Base-by-base conservation (phyloP, 352 stramenopile genomes). In the Aphanomyces stellatus region DNA sequence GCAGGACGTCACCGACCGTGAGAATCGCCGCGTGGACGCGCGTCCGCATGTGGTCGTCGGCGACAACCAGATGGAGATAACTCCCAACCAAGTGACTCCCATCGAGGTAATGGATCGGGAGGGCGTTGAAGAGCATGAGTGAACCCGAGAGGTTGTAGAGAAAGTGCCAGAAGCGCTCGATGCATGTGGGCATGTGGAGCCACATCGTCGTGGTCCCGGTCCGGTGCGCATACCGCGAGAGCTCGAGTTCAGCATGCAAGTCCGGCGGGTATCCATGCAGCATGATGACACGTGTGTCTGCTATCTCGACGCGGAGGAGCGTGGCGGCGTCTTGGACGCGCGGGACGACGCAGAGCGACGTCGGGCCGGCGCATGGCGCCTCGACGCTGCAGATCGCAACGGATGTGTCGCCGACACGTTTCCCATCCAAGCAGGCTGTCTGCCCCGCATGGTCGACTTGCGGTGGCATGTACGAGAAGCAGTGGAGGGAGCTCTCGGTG, bases 81-180 rank as follows among this genome's bases (percentile, higher is more conserved):
- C 60, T 67, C 6, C 40, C 60, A 48, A 37, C 57, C 28, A 67
- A 48, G 34, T 67, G 60, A 27, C 60, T 67, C 6, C 60, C 60
- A 48, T 67, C 60, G 15, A 67, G 57, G 33, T 67, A 53, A 25
- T 67, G 60, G 19, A 67, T 67, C 33, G 60, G 60, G 2, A 67
- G 34, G 3, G 60, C 60, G 34, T 67, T 67, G 42, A 67, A 67
- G 19, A 67, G 48, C 10, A 37, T 41, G 3, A 67, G 25, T 10
- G 60, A 55, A 10, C 60, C 60, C 34, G 60, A 67, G 17, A 67
- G 25, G 34, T 67, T 67, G 60, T 33, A 22, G 17, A 67, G 22
- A 57, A 67, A 67, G 7, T 51, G 48, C 60, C 60, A 67, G 48
- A 67, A 67, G 6, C 60, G 60, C 15, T 67, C 24, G 40, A 67